A percentile compares a stretch with the other conserved stretches of the same genome.
phyloP scores from a whole-genome alignment of 164 flowering plant species.

The Platanus orientalis region DNA sequence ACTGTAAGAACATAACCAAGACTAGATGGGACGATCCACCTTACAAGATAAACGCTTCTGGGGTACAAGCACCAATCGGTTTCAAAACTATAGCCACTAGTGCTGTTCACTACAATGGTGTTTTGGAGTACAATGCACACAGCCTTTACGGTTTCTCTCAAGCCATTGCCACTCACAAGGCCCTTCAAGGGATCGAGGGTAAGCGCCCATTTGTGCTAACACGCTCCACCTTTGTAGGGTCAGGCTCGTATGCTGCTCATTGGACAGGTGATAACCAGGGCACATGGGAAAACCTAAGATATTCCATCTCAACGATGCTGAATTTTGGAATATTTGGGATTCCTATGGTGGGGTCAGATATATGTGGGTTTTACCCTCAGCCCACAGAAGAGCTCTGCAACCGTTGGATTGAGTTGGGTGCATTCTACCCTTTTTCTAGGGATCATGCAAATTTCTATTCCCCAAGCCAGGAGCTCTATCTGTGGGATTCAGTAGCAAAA shows the following conservation, averaged over 20 bases:
- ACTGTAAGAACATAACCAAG: conserved; percentile 78
- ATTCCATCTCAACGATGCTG: conserved; percentile 53
- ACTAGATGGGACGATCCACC: conserved; percentile 95
- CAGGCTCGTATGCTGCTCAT: conserved; percentile 82
- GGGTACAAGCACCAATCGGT: conserved; percentile 44
- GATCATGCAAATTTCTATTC: conserved; percentile 73
- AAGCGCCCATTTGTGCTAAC: conserved; percentile 81
- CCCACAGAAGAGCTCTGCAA: conserved; percentile 87
- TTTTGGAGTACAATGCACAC: conserved; percentile 71
- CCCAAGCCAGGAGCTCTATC: conserved; percentile 80
- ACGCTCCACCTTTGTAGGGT: conserved; percentile 85
- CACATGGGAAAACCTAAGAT: conserved; percentile 57
- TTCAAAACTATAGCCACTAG: conserved; percentile 67
- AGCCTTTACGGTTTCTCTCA: conserved; percentile 67
- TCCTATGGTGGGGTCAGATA: conserved; percentile 93
- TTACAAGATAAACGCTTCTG: conserved; percentile 71
- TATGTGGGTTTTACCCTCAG: conserved; percentile 81
- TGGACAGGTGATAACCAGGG: conserved; percentile 84
- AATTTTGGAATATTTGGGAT: conserved; percentile 50
- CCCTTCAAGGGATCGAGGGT: conserved; percentile 54
- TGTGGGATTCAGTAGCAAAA: conserved; percentile 67
- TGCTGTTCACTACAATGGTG: conserved; percentile 62
- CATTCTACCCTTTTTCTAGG: conserved; percentile 88
- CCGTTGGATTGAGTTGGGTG: conserved; percentile 90
- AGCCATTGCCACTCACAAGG: conserved; percentile 60